Evolutionary conservation across 2,329 filamentous ascomycete species (phyloP).

Genomic region (Pezicula radicicola): DNA sequence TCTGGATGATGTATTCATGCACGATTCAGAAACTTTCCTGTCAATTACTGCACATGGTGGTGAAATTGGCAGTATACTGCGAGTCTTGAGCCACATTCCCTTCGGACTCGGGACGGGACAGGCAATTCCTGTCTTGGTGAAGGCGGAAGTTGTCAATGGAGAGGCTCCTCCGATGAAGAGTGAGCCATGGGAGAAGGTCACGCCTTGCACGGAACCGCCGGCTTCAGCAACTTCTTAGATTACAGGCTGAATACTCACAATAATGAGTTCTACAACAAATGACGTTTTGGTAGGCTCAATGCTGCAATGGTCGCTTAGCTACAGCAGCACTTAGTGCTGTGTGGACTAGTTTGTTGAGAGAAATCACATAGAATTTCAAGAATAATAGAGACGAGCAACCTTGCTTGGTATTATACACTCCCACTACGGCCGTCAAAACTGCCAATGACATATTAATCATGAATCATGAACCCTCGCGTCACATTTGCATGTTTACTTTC

Average conservation of each 20-base stretch:
- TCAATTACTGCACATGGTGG: constrained; percentile 60
- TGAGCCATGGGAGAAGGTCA: constrained; percentile 32
- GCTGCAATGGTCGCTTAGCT: background rate
- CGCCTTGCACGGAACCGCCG: constrained; percentile 43
- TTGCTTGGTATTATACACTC: background rate
- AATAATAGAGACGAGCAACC: background rate
- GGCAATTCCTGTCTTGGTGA: constrained; percentile 66
- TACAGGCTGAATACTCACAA: too few species aligned
- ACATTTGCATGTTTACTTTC: constrained; percentile 38
- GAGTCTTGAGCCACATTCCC: constrained; percentile 55
- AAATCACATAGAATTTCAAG: background rate
- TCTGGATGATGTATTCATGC: constrained; percentile 54
- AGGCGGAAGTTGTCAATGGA: constrained; percentile 42
- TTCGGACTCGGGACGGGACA: constrained; percentile 66
- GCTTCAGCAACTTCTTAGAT: too few species aligned
- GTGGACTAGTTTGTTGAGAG: background rate
- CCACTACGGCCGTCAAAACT: background rate
- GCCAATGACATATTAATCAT: background rate
- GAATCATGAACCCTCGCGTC: background rate
- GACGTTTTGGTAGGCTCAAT: too few species aligned
- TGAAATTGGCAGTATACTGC: constrained; percentile 38
- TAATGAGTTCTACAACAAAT: too few species aligned
- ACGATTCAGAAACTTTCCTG: constrained; percentile 52
- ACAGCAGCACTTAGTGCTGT: background rate
- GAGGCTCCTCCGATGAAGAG: constrained; percentile 6